phyloP scores from a whole-genome alignment of 2,329 filamentous ascomycete genomes.

The Penicillium sp. region DNA sequence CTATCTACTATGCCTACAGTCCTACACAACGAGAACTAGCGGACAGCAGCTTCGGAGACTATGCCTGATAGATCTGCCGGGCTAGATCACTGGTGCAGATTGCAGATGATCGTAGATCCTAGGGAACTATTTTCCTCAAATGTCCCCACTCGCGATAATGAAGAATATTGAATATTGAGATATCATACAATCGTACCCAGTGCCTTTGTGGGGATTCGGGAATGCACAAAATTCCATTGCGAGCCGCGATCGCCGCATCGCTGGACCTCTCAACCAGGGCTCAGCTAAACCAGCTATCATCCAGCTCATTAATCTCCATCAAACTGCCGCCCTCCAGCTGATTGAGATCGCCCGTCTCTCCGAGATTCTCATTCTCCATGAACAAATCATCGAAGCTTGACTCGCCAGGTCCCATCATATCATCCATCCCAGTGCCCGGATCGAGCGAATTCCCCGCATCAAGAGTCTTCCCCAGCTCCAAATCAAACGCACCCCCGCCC shows the following conservation, averaged over 20 bases:
- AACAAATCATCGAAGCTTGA: conserved; percentile 51
- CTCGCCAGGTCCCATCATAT: conserved; percentile 43
- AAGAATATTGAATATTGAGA: neutral
- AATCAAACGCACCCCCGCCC: conserved; percentile 40
- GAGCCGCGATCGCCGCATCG: too few species aligned
- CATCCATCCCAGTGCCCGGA: conserved; percentile 31
- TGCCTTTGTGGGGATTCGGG: too few species aligned
- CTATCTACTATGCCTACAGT: neutral
- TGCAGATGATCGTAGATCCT: conserved; percentile 16
- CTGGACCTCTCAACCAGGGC: neutral
- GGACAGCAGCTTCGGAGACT: neutral
- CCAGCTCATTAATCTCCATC: conserved; percentile 44
- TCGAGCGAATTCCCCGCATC: conserved; percentile 20
- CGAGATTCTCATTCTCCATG: conserved; percentile 43
- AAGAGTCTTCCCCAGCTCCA: conserved; percentile 37
- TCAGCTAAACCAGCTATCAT: conserved; percentile 45
- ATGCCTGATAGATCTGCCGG: neutral
- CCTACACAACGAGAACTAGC: neutral
- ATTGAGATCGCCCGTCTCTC: conserved; percentile 35
- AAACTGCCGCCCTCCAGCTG: conserved; percentile 40
- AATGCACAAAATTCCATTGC: neutral
- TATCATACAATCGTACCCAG: neutral
- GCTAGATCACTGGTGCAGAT: conserved; percentile 9
- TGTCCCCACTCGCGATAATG: neutral
- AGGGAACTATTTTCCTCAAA: neutral